phyloP scores from a whole-genome alignment of 2,329 filamentous ascomycete species.

The Trichoderma harzianum region DNA sequence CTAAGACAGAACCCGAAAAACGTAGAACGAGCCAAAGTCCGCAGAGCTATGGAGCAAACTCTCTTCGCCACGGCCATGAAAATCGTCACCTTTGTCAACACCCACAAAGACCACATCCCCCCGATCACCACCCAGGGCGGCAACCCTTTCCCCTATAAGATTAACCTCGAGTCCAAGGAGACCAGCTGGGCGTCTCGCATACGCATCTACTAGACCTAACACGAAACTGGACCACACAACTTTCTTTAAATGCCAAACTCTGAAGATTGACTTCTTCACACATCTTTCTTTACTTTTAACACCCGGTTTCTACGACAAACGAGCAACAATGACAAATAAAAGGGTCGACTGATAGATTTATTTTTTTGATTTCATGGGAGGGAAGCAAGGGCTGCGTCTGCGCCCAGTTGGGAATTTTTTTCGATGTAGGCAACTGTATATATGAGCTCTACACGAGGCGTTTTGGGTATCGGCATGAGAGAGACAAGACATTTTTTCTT shows the following conservation, averaged over 20 bases:
- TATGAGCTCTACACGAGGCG: background rate
- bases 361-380: background rate
- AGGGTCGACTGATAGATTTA: background rate
- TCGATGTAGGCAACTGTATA: background rate
- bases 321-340: background rate
- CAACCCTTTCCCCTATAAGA: constrained; percentile 94
- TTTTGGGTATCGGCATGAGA: constrained; percentile 3
- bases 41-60: constrained; percentile 85
- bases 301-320: background rate
- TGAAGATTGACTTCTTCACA: background rate
- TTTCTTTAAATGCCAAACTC: background rate
- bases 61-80: constrained; percentile 85
- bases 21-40: constrained; percentile 80
- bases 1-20: background rate
- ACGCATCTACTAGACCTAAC: constrained; percentile 59
- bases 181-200: constrained; percentile 74
- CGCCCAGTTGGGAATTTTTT: background rate
- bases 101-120: constrained; percentile 92
- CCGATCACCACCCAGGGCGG: constrained; percentile 91
- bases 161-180: constrained; percentile 79
- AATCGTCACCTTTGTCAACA: constrained; percentile 81
- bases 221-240: background rate
- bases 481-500: background rate
- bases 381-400: background rate
- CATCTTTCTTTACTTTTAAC: background rate